Evolutionary conservation across 179 eudicot species (phyloP).

Genomic region (Nepenthes alata): DNA sequence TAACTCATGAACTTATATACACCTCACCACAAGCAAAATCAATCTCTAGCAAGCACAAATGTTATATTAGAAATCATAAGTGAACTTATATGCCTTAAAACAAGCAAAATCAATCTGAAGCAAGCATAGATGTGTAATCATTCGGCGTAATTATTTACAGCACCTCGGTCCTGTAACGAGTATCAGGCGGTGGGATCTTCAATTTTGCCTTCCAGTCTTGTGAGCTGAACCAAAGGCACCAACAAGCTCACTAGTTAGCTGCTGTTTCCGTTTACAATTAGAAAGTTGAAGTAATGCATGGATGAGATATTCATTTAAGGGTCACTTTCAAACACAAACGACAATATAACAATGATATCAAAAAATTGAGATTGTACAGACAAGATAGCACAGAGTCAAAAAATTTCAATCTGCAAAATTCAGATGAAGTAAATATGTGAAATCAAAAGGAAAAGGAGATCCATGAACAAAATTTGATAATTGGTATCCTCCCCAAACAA

Average conservation of each 20-base stretch:
- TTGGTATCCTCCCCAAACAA: too few species aligned
- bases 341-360: not conserved
- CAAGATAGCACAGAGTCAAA: not conserved
- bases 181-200: constrained; percentile 33
- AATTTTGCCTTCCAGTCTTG: constrained; percentile 42
- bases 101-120: too few species aligned
- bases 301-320: not conserved
- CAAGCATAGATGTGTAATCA: too few species aligned
- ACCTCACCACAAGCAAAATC: too few species aligned
- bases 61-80: too few species aligned
- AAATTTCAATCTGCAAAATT: too few species aligned
- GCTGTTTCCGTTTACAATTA: not conserved
- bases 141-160: not conserved
- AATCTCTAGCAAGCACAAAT: too few species aligned
- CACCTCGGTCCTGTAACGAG: constrained; percentile 53
- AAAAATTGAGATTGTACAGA: not conserved
- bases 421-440: too few species aligned
- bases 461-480: too few species aligned
- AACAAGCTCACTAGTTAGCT: not conserved
- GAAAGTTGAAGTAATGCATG: not conserved
- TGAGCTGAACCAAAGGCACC: constrained; percentile 19
- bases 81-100: too few species aligned
- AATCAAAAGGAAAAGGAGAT: too few species aligned
- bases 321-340: not conserved
- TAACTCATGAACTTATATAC: too few species aligned